Evolutionary conservation across 305 asterid species (phyloP), one percentile per base, ranked within the genome.

Genomic region (Withania somnifera): DNA sequence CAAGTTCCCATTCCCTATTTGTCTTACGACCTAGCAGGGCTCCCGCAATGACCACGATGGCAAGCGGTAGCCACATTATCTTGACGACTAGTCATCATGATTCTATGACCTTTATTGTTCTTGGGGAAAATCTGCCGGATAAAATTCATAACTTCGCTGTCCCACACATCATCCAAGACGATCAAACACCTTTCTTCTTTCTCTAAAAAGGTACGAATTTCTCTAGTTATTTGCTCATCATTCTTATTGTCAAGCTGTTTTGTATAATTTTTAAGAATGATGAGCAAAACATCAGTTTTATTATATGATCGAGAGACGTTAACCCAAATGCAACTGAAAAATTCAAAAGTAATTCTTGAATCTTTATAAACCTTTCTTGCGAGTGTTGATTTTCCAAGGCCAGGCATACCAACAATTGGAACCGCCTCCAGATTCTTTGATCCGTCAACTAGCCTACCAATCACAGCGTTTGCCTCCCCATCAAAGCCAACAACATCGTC

Each of bases 161-260:
- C 79, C 90, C 90, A 87, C 1, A 87, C 86, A 80, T 87, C 90
- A 80, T 87, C 90, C 77, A 85, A 50, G 26, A 87, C 86, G 52
- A 87, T 84, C 30, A 87, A 42, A 58, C 84, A 85, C n/a, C 79
- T 87, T 11, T 83, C 56, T 1, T 51, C 81, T 79, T 66, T 78
- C 78, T 1, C 61, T 5, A 85, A n/a, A 14, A 67, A 77, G 0
- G 67, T 57, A 6, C 51, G 36, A 38, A 85, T 82, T 8, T 22
- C 51, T 17, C 40, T 30, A 9, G 78, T 83, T 56, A 87, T 52
- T 10, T 50, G 11, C 1, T 82, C 88, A 1, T 82, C 88, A 6
- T 52, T 36, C 87, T 78, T 76, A 50, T 79, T 82, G 32, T 34
- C 45, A 24, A 66, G 54, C 9, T 22, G 30, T 9, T 75, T 84